A percentile compares a stretch with the other conserved stretches of the same genome.
Evolutionary conservation across 371 early-diverging fungal genomes (phyloP).

Genomic region (Thermomucor indicae-seudaticae): DNA sequence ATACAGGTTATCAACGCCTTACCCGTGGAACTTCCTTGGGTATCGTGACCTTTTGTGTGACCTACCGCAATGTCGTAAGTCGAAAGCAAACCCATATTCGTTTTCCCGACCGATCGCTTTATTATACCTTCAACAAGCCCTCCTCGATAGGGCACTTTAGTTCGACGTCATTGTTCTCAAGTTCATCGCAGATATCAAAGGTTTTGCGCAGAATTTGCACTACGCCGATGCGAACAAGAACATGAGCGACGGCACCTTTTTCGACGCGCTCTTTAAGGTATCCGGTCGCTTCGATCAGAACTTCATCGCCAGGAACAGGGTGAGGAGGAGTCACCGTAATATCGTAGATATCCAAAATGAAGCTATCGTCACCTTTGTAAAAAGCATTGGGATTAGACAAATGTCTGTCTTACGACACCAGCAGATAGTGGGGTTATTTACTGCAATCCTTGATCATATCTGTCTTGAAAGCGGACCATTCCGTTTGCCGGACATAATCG

Average conservation of each 20-base stretch:
- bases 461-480: too few relatives aligned
- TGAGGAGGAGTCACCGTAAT: constrained; percentile 12
- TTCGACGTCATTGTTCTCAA: constrained; percentile 36
- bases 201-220: constrained; percentile 26
- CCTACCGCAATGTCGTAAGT: neutral
- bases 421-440: neutral
- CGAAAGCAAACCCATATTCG: too few relatives aligned
- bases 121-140: constrained; percentile 10
- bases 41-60: constrained; percentile 44
- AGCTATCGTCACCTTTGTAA: constrained; percentile 4
- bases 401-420: neutral
- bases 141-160: constrained; percentile 10
- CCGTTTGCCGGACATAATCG: neutral
- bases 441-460: constrained; percentile 9
- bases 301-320: constrained; percentile 56
- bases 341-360: constrained; percentile 12
- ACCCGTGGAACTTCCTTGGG: constrained; percentile 48
- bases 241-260: constrained; percentile 42
- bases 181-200: constrained; percentile 54
- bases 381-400: neutral
- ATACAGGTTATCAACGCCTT: constrained; percentile 6
- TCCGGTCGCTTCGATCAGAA: constrained; percentile 53
- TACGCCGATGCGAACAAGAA: constrained; percentile 47
- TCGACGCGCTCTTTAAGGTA: constrained; percentile 29
- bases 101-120: too few relatives aligned